Conservation (phyloP, 2,329 filamentous ascomycete species). For the Aspergillus ochraceus region DNA sequence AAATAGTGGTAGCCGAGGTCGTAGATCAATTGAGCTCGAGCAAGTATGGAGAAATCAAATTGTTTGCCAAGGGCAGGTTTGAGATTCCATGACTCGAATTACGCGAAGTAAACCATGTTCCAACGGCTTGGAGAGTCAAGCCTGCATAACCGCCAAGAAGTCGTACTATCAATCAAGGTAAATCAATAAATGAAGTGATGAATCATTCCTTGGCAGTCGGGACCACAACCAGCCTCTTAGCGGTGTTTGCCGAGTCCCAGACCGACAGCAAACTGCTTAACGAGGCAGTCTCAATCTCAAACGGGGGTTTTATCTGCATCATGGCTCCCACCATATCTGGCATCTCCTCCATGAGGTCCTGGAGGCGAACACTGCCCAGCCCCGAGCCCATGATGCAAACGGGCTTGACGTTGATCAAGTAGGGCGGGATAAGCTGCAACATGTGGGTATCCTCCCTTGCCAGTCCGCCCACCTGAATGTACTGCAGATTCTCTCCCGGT, state of each 20-base stretch:
- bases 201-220: background rate
- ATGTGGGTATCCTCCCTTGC: background rate
- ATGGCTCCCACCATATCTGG: background rate
- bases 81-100: too few relatives aligned
- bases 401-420: slow-evolving; percentile 4
- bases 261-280: background rate
- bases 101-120: too few relatives aligned
- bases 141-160: background rate
- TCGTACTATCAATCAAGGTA: background rate
- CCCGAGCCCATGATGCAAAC: slow-evolving; percentile 6
- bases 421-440: background rate
- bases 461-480: background rate
- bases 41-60: too few relatives aligned
- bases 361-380: background rate
- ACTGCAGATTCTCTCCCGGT: slow-evolving; percentile 2
- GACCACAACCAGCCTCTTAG: background rate
- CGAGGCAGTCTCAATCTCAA: background rate
- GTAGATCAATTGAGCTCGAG: too few relatives aligned
- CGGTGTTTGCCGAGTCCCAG: background rate
- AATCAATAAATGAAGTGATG: background rate
- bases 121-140: too few relatives aligned
- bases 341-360: slow-evolving; percentile 2
- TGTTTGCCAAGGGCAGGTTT: too few relatives aligned
- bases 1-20: too few relatives aligned
- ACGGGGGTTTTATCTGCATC: background rate